Conservation (phyloP, 306 rosid genomes). For the Carpinus fangiana region DNA sequence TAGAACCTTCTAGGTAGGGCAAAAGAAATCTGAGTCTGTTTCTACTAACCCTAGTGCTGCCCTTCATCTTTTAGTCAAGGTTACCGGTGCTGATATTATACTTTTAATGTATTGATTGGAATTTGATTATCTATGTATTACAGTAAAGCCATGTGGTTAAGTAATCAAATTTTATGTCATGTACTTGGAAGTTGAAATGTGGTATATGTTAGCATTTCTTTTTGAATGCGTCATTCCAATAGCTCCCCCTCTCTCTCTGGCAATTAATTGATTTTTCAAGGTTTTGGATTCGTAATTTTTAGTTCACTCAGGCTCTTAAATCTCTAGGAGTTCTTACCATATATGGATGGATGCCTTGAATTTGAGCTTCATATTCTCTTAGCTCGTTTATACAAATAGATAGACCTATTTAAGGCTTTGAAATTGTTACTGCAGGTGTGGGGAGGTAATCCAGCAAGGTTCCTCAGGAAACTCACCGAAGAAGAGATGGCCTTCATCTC, state of each 20-base stretch:
- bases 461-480: slow-evolving; percentile 90
- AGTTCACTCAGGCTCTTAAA: not conserved
- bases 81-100: not conserved
- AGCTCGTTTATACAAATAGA: not conserved
- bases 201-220: too few relatives aligned
- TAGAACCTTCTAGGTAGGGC: not conserved
- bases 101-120: not conserved
- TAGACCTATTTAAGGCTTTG: not conserved
- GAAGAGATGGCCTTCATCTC: slow-evolving; percentile 87
- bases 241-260: not conserved
- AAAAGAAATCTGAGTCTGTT: not conserved
- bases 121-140: too few relatives aligned
- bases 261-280: not conserved
- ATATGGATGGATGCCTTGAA: not conserved
- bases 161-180: too few relatives aligned
- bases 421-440: slow-evolving; percentile 60
- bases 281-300: not conserved
- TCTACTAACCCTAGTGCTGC: not conserved
- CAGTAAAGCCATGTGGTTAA: too few relatives aligned
- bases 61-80: not conserved
- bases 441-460: slow-evolving; percentile 98
- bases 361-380: not conserved
- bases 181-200: too few relatives aligned
- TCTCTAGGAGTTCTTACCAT: not conserved
- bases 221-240: too few relatives aligned